Conservation (phyloP, 208 protist genomes). For the Acanthamoeba castellanii region DNA sequence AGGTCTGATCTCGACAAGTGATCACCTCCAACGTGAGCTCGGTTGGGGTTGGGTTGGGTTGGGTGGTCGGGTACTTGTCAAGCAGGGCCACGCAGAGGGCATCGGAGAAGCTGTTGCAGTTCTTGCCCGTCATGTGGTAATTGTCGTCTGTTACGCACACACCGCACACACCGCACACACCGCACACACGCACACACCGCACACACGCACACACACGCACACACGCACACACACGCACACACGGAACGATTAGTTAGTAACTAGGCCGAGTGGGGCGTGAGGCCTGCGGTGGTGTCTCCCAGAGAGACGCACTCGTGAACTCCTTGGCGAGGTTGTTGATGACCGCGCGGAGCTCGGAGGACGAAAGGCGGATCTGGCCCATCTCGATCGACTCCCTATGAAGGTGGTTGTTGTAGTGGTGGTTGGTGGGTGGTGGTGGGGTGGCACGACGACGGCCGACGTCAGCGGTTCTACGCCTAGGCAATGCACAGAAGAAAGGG, state of each 20-base stretch:
- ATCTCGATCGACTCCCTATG: conserved; percentile 32
- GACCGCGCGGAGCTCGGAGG: background rate
- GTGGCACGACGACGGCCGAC: too few species aligned
- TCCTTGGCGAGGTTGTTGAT: conserved; percentile 11
- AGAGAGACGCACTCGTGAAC: background rate
- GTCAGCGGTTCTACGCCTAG: background rate
- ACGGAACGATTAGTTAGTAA: too few species aligned
- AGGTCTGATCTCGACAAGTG: too few species aligned
- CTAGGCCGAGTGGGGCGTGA: too few species aligned
- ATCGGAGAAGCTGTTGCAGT: conserved; percentile 46
- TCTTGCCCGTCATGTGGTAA: conserved; percentile 41
- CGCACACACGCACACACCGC: background rate
- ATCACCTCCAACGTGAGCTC: background rate
- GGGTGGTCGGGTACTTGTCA: background rate
- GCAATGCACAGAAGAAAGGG: background rate
- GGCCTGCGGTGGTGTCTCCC: background rate
- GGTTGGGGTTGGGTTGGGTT: background rate
- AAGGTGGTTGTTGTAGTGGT: background rate
- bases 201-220: background rate
- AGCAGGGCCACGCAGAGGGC: conserved; percentile 39
- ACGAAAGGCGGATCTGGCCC: conserved; percentile 6
- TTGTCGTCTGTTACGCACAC: background rate
- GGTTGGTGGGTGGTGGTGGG: too few species aligned
- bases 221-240: background rate
- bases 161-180: background rate